Base-by-base conservation (phyloP, 306 rosid species). In the Inga laurina region DNA sequence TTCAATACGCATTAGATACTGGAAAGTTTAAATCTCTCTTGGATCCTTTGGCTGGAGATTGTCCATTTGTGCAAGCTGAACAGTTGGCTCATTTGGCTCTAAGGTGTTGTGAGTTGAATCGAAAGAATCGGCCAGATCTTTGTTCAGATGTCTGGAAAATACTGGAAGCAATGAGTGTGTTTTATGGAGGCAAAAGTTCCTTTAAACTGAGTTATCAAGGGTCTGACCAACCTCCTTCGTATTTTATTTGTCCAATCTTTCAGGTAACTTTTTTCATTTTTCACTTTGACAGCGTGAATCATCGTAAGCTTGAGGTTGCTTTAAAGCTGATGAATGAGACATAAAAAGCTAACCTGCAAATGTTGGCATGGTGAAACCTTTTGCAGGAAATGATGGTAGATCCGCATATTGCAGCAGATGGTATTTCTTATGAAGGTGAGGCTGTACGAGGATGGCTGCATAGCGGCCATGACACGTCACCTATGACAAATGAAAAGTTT, bases 41-140 rank as follows among this genome's bases (percentile, higher is more conserved):
- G 85, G 99, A 96, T 88, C 94, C 98, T 76, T 92, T 92, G 90
- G 99, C 97, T 35, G 99, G 99, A 75, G 98, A 91, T 76, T 94
- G 99, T 98, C 98, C 98, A 54, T 91, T 92, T 76, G 97, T 89
- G 82, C 95, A 88, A 86, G 99, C 98, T 7, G 92, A 92, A 75
- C 95, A 91, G 86, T 87, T 94, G 86, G 84, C 94, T 84, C 88
- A 76, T 79, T 66, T 96, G 88, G 99, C 98, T 24, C 61, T 96
- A 74, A 86, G 98, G 87, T 96, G 99, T 74, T 91, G 97, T 43
- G 97, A 94, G 87, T 81, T 89, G 85, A 89, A 67, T 52, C 82
- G 95, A 24, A 89, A 84, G 87, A 85, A 52, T 68, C 88, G 99
- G 24, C 95, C 98, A 0, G 97, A 96, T 80, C 95, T 96, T 72